Conservation (phyloP, 768 basidiomycete species). For the Kwoniella sp. region DNA sequence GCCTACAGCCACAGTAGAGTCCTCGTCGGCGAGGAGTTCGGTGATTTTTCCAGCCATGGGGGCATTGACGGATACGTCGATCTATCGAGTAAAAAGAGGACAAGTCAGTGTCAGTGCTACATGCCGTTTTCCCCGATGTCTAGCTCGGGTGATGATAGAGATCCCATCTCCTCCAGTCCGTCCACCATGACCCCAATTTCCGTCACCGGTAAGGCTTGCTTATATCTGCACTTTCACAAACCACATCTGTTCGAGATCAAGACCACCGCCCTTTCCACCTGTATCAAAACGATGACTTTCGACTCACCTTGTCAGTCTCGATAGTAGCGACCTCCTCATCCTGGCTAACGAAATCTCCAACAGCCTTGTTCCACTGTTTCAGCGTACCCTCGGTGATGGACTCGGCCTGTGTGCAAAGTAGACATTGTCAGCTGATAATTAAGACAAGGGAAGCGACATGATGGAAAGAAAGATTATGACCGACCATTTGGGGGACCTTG, state of each 20-base stretch:
- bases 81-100: constrained; percentile 60
- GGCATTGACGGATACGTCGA: constrained; percentile 95
- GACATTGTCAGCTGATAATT: constrained; percentile 7
- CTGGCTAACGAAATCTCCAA: constrained; percentile 82
- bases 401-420: constrained; percentile 61
- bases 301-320: constrained; percentile 92
- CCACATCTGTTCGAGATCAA: too few species aligned
- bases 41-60: constrained; percentile 83
- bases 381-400: constrained; percentile 97
- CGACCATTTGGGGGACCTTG: constrained; percentile 90
- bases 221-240: too few species aligned
- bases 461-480: constrained; percentile 9
- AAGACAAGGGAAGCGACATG: too few species aligned
- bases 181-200: too few species aligned
- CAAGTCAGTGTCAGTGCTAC: too few species aligned
- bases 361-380: constrained; percentile 89
- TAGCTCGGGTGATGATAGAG: too few species aligned
- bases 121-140: too few species aligned
- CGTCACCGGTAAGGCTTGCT: too few species aligned
- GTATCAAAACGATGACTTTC: too few species aligned
- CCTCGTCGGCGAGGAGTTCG: constrained; percentile 82
- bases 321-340: constrained; percentile 98
- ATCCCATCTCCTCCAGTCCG: too few species aligned
- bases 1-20: constrained; percentile 90
- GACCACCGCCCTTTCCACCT: too few species aligned